Percentiles rank a stretch among this genome's conserved stretches.
Conservation (phyloP, 2,329 filamentous ascomycete species). For the Celoporthe dispersa region DNA sequence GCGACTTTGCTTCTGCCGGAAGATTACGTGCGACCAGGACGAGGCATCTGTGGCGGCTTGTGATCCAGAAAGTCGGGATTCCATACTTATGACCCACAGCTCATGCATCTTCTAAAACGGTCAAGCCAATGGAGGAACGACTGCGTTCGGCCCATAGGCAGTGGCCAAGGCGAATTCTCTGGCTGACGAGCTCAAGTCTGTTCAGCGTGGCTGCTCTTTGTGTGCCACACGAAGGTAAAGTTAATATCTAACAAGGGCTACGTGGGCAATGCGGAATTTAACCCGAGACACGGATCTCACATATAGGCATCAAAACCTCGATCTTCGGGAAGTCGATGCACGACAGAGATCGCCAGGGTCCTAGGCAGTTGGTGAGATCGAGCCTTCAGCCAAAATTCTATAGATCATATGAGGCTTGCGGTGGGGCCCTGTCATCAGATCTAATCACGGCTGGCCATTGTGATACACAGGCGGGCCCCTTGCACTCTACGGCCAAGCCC, state of each 20-base stretch:
- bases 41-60: background rate
- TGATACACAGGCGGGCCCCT: background rate
- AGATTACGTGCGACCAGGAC: background rate
- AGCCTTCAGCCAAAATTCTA: background rate
- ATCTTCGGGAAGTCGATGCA: conserved; percentile 3
- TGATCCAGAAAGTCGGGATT: background rate
- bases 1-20: background rate
- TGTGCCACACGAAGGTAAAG: background rate
- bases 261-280: background rate
- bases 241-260: background rate
- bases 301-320: background rate
- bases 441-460: background rate
- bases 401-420: background rate
- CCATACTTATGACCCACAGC: background rate
- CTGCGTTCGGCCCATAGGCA: background rate
- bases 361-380: background rate
- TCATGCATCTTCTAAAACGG: background rate
- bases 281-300: conserved; percentile 1
- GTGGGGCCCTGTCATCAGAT: background rate
- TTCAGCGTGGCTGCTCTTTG: background rate
- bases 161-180: background rate
- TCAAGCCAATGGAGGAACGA: background rate
- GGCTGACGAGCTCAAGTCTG: background rate
- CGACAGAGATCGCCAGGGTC: conserved; percentile 8
- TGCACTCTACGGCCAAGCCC: background rate